phyloP scores from a whole-genome alignment of 2,329 filamentous ascomycete species.

The Fusarium sp. region DNA sequence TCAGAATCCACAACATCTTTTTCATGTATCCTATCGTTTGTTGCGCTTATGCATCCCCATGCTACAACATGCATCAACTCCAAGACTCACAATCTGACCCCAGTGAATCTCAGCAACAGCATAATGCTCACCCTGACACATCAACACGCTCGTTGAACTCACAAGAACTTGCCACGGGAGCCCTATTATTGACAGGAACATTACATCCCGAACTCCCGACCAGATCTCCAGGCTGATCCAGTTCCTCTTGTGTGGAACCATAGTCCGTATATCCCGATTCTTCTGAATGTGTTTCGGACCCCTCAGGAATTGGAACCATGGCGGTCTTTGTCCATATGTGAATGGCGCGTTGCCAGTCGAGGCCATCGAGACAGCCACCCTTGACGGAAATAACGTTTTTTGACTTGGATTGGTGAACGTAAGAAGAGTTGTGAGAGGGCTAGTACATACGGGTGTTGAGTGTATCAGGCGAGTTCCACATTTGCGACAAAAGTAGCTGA shows the following conservation, averaged over 20 bases:
- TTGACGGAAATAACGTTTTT: conserved; percentile 72
- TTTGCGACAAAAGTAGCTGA: conserved; percentile 71
- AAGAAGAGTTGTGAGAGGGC: neutral
- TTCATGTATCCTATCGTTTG: conserved; percentile 14
- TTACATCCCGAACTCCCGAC: conserved; percentile 48
- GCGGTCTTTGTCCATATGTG: conserved; percentile 75
- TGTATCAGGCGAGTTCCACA: conserved; percentile 75
- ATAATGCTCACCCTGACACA: conserved; percentile 1
- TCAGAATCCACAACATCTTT: neutral
- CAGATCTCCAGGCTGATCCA: conserved; percentile 58
- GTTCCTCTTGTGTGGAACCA: conserved; percentile 53
- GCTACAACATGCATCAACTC: conserved; percentile 14
- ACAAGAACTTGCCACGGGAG: conserved; percentile 1
- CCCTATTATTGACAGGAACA: neutral
- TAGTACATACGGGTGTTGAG: conserved; percentile 60
- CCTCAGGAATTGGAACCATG: conserved; percentile 74
- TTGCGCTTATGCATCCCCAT: conserved; percentile 20
- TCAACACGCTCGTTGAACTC: conserved; percentile 16
- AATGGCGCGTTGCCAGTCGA: conserved; percentile 67
- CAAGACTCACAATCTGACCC: conserved; percentile 11
- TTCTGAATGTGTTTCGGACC: conserved; percentile 65
- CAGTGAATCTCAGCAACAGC: neutral
- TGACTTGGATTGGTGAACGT: conserved; percentile 48
- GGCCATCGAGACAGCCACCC: conserved; percentile 70
- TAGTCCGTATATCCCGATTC: conserved; percentile 59